phyloP scores from a whole-genome alignment of 2,329 filamentous ascomycete genomes.

The Colletotrichum gigasporum region DNA sequence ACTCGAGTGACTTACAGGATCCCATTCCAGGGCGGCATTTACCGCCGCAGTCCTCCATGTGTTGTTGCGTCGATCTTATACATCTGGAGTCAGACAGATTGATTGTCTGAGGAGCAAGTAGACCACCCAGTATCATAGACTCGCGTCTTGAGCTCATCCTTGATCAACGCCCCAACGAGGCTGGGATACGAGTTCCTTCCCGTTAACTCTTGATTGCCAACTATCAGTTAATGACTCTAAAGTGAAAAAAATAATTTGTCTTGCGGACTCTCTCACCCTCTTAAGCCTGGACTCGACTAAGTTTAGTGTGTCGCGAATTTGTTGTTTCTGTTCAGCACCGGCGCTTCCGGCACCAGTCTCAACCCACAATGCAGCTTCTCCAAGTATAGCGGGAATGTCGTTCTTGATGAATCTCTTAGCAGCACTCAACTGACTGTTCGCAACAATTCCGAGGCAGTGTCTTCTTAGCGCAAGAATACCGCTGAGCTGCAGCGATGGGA shows the following conservation, averaged over 20 bases:
- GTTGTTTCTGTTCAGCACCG: slow-evolving; percentile 46
- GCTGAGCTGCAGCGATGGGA: slow-evolving; percentile 48
- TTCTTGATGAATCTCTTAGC: slow-evolving; percentile 49
- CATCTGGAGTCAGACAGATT: neutral
- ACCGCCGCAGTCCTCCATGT: slow-evolving; percentile 41
- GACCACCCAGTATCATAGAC: slow-evolving; percentile 23
- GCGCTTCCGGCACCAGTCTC: slow-evolving; percentile 49
- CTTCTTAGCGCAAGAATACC: slow-evolving; percentile 51
- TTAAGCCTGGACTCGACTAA: slow-evolving; percentile 42
- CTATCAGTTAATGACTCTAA: no score
- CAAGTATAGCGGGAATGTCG: slow-evolving; percentile 51
- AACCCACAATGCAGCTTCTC: slow-evolving; percentile 53
- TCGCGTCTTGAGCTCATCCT: neutral
- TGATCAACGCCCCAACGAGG: neutral
- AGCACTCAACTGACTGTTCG: slow-evolving; percentile 48
- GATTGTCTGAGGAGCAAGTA: neutral
- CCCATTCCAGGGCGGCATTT: slow-evolving; percentile 43
- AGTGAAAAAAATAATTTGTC: neutral
- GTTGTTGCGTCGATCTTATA: neutral
- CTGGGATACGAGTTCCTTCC: neutral
- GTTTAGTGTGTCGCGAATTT: slow-evolving; percentile 43
- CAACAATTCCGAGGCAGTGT: slow-evolving; percentile 56
- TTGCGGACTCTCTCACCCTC: slow-evolving; percentile 38
- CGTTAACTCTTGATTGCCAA: no score
- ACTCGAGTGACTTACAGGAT: slow-evolving; percentile 41